Base-by-base conservation (phyloP, 2,329 filamentous ascomycete species). In the Dothiorella sarmentorum region DNA sequence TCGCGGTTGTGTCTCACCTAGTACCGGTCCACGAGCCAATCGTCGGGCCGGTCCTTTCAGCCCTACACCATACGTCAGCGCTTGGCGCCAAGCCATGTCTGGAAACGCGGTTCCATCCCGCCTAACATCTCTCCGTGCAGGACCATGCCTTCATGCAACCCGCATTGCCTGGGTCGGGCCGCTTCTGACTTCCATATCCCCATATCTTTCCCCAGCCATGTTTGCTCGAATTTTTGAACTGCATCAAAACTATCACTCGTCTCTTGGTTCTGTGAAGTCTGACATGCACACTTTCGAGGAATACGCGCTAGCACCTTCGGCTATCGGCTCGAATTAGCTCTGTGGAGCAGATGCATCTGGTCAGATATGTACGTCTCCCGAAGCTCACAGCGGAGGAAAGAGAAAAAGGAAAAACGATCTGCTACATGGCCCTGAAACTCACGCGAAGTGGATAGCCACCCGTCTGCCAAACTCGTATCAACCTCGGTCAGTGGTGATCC, bases 31-130 rank as follows among this genome's bases (percentile, higher is more conserved):
- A 40, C 49, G 37, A 27, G 29, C 49, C 49, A 53, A 53, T 53
- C 33, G 49, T 24, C 49, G 49, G 49, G 4, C 49, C 49, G 49
- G 49, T 27, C 49, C 49, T 45, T 43, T 53, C 49, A 53, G 49
- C 49, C 49, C 49, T 53, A 51, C 45, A 17, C 11, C 11, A 7
- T 40, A 44, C 40, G 40, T 44, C 40, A 44, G 11, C 40, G 47
- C 20, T 53, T 53, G 33, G 33, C 35, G 29, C 22, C 49, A 38
- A 52, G 45, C 29, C 37, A 38, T 37, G 47, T 37, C 37, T 52
- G 31, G 29, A 52, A 38, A 31, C 43, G 47, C 47, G 47, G 47
- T 31, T 52, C 47, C 47, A 52, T 26, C n/a, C 49, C 49, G 22
- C 18, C 35, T 29, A 53, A 40, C n/a, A 40, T 15, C 22, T 45